phyloP scores from a whole-genome alignment of 495 filamentous ascomycete genomes.

The Neurospora cerealis region DNA sequence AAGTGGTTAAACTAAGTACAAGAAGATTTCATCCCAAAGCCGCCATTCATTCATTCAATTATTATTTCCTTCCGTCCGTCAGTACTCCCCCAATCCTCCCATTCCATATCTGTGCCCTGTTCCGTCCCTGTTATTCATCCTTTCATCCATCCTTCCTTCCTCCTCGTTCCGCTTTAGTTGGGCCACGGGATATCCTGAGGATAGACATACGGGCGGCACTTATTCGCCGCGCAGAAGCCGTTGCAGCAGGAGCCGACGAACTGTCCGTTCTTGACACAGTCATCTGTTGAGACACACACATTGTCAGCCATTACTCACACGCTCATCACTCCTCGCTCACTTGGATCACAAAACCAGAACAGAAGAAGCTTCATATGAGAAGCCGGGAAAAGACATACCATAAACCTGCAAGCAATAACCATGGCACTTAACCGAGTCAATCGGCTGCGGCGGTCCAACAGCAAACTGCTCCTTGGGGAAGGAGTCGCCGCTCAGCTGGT shows the following conservation, averaged over 20 bases:
- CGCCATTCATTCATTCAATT: not conserved
- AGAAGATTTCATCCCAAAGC: not conserved
- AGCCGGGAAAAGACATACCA: not conserved
- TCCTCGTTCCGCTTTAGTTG: not conserved
- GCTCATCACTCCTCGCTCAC: not conserved
- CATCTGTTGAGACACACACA: not conserved
- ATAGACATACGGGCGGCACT: constrained; percentile 20
- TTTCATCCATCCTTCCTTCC: not conserved
- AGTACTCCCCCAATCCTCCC: not conserved
- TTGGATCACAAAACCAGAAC: not conserved
- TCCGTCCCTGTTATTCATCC: not conserved
- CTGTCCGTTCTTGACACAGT: constrained; percentile 19
- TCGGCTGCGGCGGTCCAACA: constrained; percentile 21
- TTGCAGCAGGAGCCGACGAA: constrained; percentile 20
- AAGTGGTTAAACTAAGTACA: not conserved
- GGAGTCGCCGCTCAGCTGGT: constrained; percentile 10
- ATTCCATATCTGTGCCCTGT: not conserved
- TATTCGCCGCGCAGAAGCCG: constrained; percentile 21
- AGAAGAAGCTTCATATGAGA: no score
- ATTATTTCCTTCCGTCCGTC: not conserved
- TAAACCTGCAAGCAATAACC: constrained; percentile 18
- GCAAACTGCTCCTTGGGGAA: constrained; percentile 14
- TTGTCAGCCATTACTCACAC: not conserved
- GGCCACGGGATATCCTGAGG: not conserved
- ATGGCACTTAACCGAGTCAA: constrained; percentile 17